A percentile compares a stretch with the other conserved stretches of the same genome.
phyloP scores from a whole-genome alignment of 139 green algal genomes.

The Chlamydomonas sphaeroides region DNA sequence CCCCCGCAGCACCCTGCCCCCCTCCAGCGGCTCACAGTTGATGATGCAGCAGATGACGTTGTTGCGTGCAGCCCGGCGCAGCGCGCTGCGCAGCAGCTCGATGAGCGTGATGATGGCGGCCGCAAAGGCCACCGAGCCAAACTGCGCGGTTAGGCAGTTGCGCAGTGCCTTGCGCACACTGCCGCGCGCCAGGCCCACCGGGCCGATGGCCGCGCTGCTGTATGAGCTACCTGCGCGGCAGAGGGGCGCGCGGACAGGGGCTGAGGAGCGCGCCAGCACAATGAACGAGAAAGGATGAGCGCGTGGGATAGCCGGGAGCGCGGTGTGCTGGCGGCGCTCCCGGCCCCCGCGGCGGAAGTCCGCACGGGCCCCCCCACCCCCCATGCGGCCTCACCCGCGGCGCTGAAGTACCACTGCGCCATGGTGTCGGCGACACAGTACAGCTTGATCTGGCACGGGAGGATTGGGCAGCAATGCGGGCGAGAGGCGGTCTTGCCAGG shows the following conservation, averaged over 20 bases:
- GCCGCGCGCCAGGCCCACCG: not conserved
- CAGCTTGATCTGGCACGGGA: slow-evolving; percentile 16
- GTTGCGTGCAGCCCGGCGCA: slow-evolving; percentile 8
- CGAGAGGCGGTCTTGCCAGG: too few relatives aligned
- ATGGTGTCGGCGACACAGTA: slow-evolving; percentile 42
- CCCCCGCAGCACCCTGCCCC: too few relatives aligned
- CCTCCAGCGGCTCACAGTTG: too few relatives aligned
- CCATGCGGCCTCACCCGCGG: not conserved
- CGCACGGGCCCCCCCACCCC: too few relatives aligned
- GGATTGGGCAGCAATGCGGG: too few relatives aligned
- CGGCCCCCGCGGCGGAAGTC: too few relatives aligned
- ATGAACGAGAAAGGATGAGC: too few relatives aligned
- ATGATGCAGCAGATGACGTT: slow-evolving; percentile 49
- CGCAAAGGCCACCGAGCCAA: slow-evolving; percentile 41
- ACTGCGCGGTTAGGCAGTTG: slow-evolving; percentile 19
- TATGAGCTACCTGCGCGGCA: not conserved
- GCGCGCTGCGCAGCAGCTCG: not conserved
- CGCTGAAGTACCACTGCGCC: slow-evolving; percentile 47
- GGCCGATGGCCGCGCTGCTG: not conserved
- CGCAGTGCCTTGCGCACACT: slow-evolving; percentile 23
- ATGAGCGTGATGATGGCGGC: slow-evolving; percentile 4
- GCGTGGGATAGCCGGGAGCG: too few relatives aligned
- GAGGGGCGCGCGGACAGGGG: not conserved
- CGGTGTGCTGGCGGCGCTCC: too few relatives aligned
- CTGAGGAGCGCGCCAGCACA: too few relatives aligned